Conservation (phyloP, 1,284 basidiomycete species). For the Boletus semigastroideus region DNA sequence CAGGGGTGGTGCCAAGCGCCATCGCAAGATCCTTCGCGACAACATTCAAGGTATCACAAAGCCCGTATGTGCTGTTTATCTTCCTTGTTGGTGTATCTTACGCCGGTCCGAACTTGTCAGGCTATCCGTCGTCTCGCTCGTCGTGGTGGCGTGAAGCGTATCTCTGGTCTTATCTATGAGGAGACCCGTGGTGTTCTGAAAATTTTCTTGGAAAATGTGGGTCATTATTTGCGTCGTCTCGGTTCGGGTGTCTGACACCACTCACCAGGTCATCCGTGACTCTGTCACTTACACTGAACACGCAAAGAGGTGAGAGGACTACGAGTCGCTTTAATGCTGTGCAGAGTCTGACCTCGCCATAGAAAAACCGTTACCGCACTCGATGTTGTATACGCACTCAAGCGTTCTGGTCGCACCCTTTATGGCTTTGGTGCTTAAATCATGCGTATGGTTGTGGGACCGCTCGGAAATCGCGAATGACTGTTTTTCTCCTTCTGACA, state of each 20-base stretch:
- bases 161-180: constrained; percentile 70
- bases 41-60: constrained; percentile 73
- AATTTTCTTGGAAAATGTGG: constrained; percentile 40
- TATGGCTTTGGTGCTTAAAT: constrained; percentile 77
- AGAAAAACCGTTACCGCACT: constrained; percentile 85
- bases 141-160: constrained; percentile 75
- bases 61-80: constrained; percentile 67
- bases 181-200: constrained; percentile 75
- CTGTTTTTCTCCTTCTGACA: constrained; percentile 3
- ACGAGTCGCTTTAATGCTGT: not conserved
- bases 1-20: constrained; percentile 75
- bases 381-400: constrained; percentile 81
- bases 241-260: constrained; percentile 42
- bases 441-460: not conserved
- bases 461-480: not conserved
- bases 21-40: constrained; percentile 72
- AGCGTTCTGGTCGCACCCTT: constrained; percentile 78
- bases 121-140: constrained; percentile 74
- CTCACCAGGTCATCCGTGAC: constrained; percentile 78
- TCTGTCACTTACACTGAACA: constrained; percentile 88
- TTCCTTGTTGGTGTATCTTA: constrained; percentile 44
- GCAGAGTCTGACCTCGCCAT: constrained; percentile 3
- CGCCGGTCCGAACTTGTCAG: constrained; percentile 28
- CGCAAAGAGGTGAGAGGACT: constrained; percentile 61
- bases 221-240: constrained; percentile 7